A percentile compares a stretch with the other conserved stretches of the same genome.
Conservation (phyloP, 2,329 filamentous ascomycete species). For the Tolypocladium tropicale region DNA sequence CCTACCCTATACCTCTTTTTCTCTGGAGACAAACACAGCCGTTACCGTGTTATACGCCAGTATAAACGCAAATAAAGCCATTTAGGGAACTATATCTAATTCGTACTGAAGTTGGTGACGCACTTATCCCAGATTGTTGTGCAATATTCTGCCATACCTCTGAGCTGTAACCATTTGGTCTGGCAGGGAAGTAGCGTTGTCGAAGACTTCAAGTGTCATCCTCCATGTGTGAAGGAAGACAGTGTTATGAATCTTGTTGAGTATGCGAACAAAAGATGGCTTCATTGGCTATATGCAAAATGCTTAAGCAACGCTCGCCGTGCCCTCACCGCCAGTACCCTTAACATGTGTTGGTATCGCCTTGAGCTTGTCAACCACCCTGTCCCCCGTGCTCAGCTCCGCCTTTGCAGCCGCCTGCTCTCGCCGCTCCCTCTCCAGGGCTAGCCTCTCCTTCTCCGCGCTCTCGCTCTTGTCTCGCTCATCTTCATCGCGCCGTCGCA, state of each 20-base stretch:
- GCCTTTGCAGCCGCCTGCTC: conserved; percentile 28
- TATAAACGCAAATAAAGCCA: no score
- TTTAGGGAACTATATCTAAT: no score
- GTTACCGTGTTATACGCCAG: no score
- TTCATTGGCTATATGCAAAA: neutral
- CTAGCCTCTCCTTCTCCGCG: conserved; percentile 37
- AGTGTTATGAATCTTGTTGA: neutral
- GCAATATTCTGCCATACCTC: no score
- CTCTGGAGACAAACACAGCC: no score
- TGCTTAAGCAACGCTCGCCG: neutral
- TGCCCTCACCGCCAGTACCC: conserved; percentile 7
- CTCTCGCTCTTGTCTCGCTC: conserved; percentile 51
- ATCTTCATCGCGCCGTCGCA: conserved; percentile 45
- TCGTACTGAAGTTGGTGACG: no score
- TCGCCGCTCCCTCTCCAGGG: conserved; percentile 27
- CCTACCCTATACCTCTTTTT: no score
- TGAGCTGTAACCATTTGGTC: no score
- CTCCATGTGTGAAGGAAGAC: no score
- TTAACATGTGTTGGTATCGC: conserved; percentile 17
- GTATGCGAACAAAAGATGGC: neutral
- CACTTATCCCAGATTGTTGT: no score
- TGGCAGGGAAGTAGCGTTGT: no score
- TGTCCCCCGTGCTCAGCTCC: conserved; percentile 14
- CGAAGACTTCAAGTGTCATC: no score
- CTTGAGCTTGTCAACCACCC: conserved; percentile 30